phyloP scores from a whole-genome alignment of 805 yeast genomes.

The Ogataea minuta region DNA sequence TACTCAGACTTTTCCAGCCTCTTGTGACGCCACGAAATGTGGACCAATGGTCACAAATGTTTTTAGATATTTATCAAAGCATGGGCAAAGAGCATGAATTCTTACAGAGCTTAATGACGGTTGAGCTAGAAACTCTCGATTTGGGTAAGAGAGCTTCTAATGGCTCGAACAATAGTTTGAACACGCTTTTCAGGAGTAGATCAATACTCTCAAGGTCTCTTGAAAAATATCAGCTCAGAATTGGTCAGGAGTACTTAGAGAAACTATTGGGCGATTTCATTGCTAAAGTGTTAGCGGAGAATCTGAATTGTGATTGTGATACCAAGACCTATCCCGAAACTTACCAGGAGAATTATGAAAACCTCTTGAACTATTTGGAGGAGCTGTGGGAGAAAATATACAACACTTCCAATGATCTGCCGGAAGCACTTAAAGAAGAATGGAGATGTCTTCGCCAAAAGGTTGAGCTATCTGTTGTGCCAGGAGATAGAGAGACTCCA shows the following conservation, averaged over 20 bases:
- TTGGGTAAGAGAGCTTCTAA: conserved; percentile 43
- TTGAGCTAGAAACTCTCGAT: conserved; percentile 53
- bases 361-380: conserved; percentile 42
- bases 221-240: conserved; percentile 70
- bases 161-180: conserved; percentile 45
- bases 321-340: conserved; percentile 48
- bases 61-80: conserved; percentile 74
- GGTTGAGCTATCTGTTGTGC: conserved; percentile 61
- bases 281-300: conserved; percentile 45
- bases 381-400: conserved; percentile 67
- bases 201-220: conserved; percentile 78
- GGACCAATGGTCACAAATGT: conserved; percentile 54
- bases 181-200: conserved; percentile 78
- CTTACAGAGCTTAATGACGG: conserved; percentile 66
- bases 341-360: conserved; percentile 37
- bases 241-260: conserved; percentile 78
- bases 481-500: conserved; percentile 47
- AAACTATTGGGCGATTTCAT: conserved; percentile 71
- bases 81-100: conserved; percentile 66
- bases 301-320: conserved; percentile 74
- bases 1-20: conserved; percentile 48
- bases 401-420: conserved; percentile 70
- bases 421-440: conserved; percentile 61
- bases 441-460: conserved; percentile 60
- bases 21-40: conserved; percentile 35